Evolutionary conservation across 2,329 filamentous ascomycete species (phyloP).

Genomic region (Exophiala calicioides): DNA sequence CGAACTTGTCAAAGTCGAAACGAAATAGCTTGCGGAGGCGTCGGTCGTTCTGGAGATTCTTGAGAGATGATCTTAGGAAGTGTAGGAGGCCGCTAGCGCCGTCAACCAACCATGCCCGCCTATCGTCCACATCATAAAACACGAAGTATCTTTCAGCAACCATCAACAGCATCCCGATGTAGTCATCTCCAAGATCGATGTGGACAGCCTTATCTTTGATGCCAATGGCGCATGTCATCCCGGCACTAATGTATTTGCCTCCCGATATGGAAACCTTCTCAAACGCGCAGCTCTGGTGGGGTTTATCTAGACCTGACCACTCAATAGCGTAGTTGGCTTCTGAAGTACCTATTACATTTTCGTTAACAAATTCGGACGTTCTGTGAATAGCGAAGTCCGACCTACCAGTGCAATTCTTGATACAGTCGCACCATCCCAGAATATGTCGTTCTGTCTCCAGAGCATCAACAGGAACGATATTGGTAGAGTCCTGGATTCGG

Average conservation of each 20-base stretch:
- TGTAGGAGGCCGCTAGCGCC: constrained; percentile 42
- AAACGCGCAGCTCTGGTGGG: constrained; percentile 14
- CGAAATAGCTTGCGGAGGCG: constrained; percentile 3
- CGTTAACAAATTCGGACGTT: constrained; percentile 5
- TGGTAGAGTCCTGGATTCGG: not conserved
- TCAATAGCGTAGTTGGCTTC: not conserved
- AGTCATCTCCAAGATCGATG: constrained; percentile 25
- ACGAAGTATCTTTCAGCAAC: constrained; percentile 34
- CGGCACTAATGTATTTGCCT: constrained; percentile 34
- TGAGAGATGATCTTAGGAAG: constrained; percentile 36
- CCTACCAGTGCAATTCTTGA: not conserved
- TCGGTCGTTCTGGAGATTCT: constrained; percentile 18
- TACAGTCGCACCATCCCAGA: constrained; percentile 37
- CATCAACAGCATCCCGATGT: constrained; percentile 34
- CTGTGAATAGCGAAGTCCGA: too few relatives aligned
- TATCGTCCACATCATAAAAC: constrained; percentile 32
- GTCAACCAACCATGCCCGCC: constrained; percentile 35
- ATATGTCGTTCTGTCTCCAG: constrained; percentile 34
- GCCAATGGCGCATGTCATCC: constrained; percentile 30
- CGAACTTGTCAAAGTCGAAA: constrained; percentile 12
- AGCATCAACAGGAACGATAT: constrained; percentile 5
- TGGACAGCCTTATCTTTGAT: constrained; percentile 34
- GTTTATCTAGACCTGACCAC: not conserved
- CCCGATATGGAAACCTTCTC: constrained; percentile 33
- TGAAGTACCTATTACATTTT: not conserved